Evolutionary conservation across 768 basidiomycete genomes (phyloP).

Genomic region (Calvatia gigantea): DNA sequence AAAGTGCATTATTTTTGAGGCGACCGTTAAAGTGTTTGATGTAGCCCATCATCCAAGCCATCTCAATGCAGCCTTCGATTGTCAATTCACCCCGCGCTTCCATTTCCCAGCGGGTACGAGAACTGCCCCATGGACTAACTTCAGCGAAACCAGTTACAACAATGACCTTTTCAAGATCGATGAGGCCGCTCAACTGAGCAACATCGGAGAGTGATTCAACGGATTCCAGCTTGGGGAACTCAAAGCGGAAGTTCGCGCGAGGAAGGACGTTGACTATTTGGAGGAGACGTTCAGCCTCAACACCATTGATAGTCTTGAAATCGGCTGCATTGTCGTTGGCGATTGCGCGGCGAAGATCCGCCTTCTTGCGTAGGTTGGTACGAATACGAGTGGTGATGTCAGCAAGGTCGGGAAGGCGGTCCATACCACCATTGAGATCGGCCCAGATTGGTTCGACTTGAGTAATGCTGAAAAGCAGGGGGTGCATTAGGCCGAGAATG

Average conservation of each 20-base stretch:
- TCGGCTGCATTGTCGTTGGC: conserved; percentile 94
- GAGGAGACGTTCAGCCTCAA: conserved; percentile 87
- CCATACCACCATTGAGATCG: conserved; percentile 97
- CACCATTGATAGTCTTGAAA: conserved; percentile 86
- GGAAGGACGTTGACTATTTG: conserved; percentile 92
- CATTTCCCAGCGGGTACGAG: conserved; percentile 99
- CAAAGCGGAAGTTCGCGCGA: conserved; percentile 96
- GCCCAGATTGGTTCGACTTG: conserved; percentile 99
- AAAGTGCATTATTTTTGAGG: conserved; percentile 85
- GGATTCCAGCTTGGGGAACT: conserved; percentile 85
- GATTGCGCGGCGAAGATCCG: conserved; percentile 90
- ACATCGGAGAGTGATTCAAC: conserved; percentile 70
- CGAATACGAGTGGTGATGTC: conserved; percentile 90
- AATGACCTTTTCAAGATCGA: conserved; percentile 94
- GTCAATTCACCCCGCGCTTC: conserved; percentile 97
- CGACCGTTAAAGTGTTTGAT: conserved; percentile 99
- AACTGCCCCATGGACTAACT: conserved; percentile 97
- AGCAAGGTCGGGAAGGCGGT: conserved; percentile 91
- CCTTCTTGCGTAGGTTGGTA: conserved; percentile 73
- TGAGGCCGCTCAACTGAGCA: conserved; percentile 75
- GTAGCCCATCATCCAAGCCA: conserved; percentile 99
- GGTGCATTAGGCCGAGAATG: conserved; percentile 98
- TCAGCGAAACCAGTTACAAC: conserved; percentile 97
- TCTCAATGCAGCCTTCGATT: conserved; percentile 97
- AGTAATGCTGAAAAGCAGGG: conserved; percentile 97